Conservation (phyloP, 1,139 yeast genomes). For the Taphrina populina region DNA sequence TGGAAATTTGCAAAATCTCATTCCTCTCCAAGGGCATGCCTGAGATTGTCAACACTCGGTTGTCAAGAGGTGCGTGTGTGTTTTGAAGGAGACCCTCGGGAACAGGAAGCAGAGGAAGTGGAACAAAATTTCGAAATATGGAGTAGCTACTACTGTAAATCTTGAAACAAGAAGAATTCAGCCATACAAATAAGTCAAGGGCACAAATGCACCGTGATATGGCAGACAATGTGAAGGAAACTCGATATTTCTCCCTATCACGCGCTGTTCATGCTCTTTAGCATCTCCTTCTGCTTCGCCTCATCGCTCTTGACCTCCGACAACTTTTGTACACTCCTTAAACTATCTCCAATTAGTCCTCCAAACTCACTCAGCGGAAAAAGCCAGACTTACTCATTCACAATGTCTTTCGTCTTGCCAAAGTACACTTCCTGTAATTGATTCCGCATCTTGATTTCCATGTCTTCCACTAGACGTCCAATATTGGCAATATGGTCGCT, state of each 20-base stretch:
- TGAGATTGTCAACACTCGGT: too few species aligned
- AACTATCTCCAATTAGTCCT: slow-evolving; percentile 4
- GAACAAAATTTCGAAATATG: too few species aligned
- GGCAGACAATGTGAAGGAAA: too few species aligned
- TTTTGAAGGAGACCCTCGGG: too few species aligned
- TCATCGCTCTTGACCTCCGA: slow-evolving; percentile 18
- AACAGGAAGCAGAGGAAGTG: too few species aligned
- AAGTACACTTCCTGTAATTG: slow-evolving; percentile 90
- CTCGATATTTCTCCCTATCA: too few species aligned
- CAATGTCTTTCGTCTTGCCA: slow-evolving; percentile 86
- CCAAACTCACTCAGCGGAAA: too few species aligned
- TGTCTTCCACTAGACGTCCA: slow-evolving; percentile 82
- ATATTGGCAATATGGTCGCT: slow-evolving; percentile 76
- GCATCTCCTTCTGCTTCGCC: slow-evolving; percentile 22
- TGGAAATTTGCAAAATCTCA: slow-evolving; percentile 11
- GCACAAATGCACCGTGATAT: too few species aligned
- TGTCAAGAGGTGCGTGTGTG: too few species aligned
- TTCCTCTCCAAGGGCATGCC: slow-evolving; percentile 16
- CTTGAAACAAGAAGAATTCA: too few species aligned
- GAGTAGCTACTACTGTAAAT: too few species aligned
- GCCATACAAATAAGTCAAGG: too few species aligned
- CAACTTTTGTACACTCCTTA: slow-evolving; percentile 19
- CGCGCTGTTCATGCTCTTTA: slow-evolving; percentile 19
- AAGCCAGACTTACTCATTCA: slow-evolving; percentile 53
- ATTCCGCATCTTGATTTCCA: slow-evolving; percentile 83